These are phyloP conservation scores for Hibiscus syriacus DNA, from an alignment of 345 rosid species.

Conservation along the genomic window DNA sequence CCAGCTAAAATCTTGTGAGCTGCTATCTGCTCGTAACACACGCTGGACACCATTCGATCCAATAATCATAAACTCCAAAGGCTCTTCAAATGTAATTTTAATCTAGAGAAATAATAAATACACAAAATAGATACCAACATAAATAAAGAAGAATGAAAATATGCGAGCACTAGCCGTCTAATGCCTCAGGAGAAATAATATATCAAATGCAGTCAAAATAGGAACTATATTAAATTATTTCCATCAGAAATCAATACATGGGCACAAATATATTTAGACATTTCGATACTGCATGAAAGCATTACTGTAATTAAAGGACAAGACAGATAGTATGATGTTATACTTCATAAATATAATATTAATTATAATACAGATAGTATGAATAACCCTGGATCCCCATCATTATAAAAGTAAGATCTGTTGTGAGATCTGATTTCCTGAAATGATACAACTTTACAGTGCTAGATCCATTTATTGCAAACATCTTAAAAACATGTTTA, in stretches of 20 bases:
- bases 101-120: constrained; percentile 52
- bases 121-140: neutral
- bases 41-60: constrained; percentile 39
- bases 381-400: neutral
- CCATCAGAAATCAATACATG: neutral
- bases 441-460: neutral
- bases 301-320: neutral
- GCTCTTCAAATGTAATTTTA: constrained; percentile 54
- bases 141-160: neutral
- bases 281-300: neutral
- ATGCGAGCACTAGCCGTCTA: neutral
- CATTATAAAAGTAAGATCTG: neutral
- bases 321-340: neutral
- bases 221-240: neutral
- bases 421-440: neutral
- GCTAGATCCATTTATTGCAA: neutral
- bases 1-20: constrained; percentile 55
- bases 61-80: constrained; percentile 49
- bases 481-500: neutral
- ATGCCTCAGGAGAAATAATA: neutral
- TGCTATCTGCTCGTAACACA: too few relatives aligned
- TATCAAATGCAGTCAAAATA: neutral
- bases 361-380: too few relatives aligned
- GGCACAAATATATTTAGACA: neutral
- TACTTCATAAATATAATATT: neutral